Base-by-base conservation (phyloP, 768 basidiomycete genomes). In the Leccinellum rugosiceps region DNA sequence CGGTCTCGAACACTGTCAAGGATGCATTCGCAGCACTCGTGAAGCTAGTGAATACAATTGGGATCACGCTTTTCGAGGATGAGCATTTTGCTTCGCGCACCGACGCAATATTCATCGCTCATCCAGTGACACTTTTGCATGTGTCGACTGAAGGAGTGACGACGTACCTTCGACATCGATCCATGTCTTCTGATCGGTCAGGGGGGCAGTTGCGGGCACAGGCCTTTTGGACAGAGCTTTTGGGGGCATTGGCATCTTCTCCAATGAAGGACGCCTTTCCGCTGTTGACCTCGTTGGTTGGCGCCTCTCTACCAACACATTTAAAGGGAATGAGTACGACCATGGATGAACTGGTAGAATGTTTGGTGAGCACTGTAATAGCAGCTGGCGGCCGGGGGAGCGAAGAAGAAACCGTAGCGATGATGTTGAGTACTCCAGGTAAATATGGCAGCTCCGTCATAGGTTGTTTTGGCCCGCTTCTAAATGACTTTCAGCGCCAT, bases 21-120 rank as follows among this genome's bases (percentile, higher is more conserved):
- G 44, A 46, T 0, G 63, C 76, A n/a, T 59, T 81, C 5, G 61
- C 63, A 8, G 56, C 56, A 35, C 53, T 72, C 57, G 73, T 79
- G 14, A 72, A 72, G 38, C 69, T 87, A 32, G 62, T 89, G 43
- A 74, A 78, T 10, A 73, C 76, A 6, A 88, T 89, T 58, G 80
- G 80, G 2, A 68, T 75, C 7, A 70, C 74, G 0, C 63, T 89
- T 14, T 86, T 86, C 56, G 58, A 70, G 2, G 76, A 84, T 41
- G 60, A 35, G 5, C 59, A 65, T 6, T 75, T 84, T 46, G 65
- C 80, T 6, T 60, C 75, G 66, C 69, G 69, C 34, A 65, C 83
- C 11, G 85, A 89, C 59, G 62, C 61, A 3, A 68, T 83, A 6
- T 66, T 83, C 17, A 53, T 62, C 3, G 54, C 69, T 14, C 70